A percentile compares a stretch with the other conserved stretches of the same genome.
phyloP scores from a whole-genome alignment of 352 stramenopile genomes.

The Globisporangium polare region DNA sequence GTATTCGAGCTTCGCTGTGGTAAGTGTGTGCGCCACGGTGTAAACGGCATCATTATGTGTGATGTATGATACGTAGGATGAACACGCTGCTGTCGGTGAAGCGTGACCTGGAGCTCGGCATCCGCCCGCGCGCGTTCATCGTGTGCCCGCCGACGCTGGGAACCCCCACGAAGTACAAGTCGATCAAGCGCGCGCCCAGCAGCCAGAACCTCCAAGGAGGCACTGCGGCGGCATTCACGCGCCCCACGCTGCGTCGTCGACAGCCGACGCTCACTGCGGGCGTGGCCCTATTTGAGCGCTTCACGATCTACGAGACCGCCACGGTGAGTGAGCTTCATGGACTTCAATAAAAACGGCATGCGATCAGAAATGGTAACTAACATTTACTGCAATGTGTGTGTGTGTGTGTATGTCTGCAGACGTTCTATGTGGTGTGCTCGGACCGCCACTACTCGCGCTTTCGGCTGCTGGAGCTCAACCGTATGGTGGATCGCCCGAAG shows the following conservation, averaged over 20 bases:
- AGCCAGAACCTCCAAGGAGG: slow-evolving; percentile 13
- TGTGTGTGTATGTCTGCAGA: slow-evolving; percentile 1
- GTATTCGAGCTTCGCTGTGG: not conserved
- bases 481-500: slow-evolving; percentile 56
- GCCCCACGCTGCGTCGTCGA: slow-evolving; percentile 46
- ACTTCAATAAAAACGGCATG: not conserved
- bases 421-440: slow-evolving; percentile 81
- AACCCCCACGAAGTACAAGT: slow-evolving; percentile 19
- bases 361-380: not conserved
- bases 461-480: slow-evolving; percentile 67
- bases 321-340: slow-evolving; percentile 16
- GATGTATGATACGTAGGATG: slow-evolving; percentile 39
- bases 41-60: not conserved
- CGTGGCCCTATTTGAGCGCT: slow-evolving; percentile 71
- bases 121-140: slow-evolving; percentile 56
- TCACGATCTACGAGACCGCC: slow-evolving; percentile 82
- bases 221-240: slow-evolving; percentile 5
- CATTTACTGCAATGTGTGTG: not conserved
- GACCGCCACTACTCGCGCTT: slow-evolving; percentile 84
- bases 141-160: slow-evolving; percentile 49
- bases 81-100: slow-evolving; percentile 78
- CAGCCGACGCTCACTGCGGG: slow-evolving; percentile 62
- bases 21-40: not conserved
- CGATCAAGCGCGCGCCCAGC: slow-evolving; percentile 17
- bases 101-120: slow-evolving; percentile 58